These are phyloP conservation scores for Eimeria acervulina DNA, from an alignment of 169 alveolate genomes.

Conservation along the genomic window DNA sequence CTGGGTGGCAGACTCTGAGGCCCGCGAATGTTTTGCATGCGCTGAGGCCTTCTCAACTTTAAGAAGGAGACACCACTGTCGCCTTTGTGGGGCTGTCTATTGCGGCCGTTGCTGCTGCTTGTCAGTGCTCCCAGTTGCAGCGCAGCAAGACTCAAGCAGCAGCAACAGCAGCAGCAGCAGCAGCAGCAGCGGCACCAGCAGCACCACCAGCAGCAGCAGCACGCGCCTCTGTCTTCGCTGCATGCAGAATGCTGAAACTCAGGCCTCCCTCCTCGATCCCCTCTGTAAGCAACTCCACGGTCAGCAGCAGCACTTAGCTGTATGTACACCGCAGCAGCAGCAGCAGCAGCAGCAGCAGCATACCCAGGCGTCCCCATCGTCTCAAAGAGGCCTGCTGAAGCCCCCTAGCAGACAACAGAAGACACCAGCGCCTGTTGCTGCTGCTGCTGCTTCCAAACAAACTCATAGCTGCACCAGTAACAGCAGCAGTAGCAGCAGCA, in stretches of 20 bases:
- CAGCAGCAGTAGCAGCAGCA: neutral
- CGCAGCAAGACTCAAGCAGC: neutral
- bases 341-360: neutral
- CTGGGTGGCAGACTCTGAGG: conserved; percentile 46
- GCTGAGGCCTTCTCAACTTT: neutral
- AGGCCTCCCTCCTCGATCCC: neutral
- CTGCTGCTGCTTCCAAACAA: too few species aligned
- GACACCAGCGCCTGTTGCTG: too few species aligned
- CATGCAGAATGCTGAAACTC: neutral
- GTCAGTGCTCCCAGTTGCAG: neutral
- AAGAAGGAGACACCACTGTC: conserved; percentile 28
- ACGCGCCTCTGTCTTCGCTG: neutral
- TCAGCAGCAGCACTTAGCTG: neutral
- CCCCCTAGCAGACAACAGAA: too few species aligned
- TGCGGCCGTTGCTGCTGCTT: conserved; percentile 43
- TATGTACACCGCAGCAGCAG: neutral
- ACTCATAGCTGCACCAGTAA: too few species aligned
- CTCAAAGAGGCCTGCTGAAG: too few species aligned
- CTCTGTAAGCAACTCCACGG: neutral
- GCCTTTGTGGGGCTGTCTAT: conserved; percentile 5
- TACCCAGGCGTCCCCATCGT: too few species aligned
- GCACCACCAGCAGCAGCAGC: neutral
- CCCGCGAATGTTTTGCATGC: conserved; percentile 1
- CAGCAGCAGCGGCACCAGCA: too few species aligned
- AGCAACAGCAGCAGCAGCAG: neutral